Evolutionary conservation across 495 filamentous ascomycete species (phyloP), one percentile per base, ranked within the genome.

Genomic region (Penicillium mononematosum): DNA sequence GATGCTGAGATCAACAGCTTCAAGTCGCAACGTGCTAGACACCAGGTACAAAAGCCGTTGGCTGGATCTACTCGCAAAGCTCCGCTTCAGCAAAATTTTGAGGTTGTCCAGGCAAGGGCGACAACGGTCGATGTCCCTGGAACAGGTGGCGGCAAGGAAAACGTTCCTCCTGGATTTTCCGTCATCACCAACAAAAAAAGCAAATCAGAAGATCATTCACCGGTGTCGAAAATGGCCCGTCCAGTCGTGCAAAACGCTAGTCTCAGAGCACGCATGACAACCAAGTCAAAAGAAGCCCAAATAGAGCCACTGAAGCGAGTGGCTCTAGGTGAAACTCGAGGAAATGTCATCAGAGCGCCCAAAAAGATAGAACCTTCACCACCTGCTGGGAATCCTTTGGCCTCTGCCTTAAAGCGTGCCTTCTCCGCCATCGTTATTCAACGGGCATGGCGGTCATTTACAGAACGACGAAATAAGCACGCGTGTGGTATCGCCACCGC

Each of bases 71-170:
- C 74, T 17, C 65, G 65, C 24, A 63, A 64, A 41, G 68, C 62
- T 29, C 70, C 77, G 4, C 61, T 80, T n/a, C 75, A 75, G 45
- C 67, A 68, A 36, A 75, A 65, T 31, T 44, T 58, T 2, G 72
- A 68, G 11, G 44, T 70, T 46, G 24, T 57, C 5, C 78, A 79
- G 56, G 69, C 74, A 47, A 45, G 56, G 45, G 59, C 48, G 10
- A 56, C 57, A 14, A 56, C 58, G 10, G 41, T 60, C n/a, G 76
- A 81, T 55, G 52, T 75, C 25, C 52, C 65, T 57, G 78, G 75
- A 16, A 72, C 68, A 48, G 75, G 75, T 55, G 71, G 73, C 0
- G 78, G 78, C 34, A 81, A 81, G 38, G 78, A 80, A 53, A 81
- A 79, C 17, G 64, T 77, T 2, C 77, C 77, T 4, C 77, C 75